Evolutionary conservation across 352 stramenopile species (phyloP).

Genomic region (Globisporangium sylvaticum): DNA sequence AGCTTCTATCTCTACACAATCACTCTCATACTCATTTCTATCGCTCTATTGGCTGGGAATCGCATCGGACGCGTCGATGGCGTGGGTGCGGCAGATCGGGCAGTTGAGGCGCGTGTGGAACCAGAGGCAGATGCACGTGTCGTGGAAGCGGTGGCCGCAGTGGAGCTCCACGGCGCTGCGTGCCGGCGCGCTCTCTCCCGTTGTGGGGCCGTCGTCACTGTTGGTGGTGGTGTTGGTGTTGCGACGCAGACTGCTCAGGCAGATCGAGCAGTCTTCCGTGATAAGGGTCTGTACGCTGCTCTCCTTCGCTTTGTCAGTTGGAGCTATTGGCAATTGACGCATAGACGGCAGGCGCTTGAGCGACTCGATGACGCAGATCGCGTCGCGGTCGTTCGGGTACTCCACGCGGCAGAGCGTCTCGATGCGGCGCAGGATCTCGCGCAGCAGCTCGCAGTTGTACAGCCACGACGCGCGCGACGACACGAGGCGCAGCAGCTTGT

Average conservation of each 20-base stretch:
- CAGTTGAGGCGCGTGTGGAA: conserved; percentile 61
- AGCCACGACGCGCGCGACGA: conserved; percentile 35
- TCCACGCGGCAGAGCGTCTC: conserved; percentile 46
- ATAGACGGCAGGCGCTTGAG: conserved; percentile 29
- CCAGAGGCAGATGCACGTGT: conserved; percentile 71
- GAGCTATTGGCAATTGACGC: background rate
- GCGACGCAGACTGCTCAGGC: conserved; percentile 28
- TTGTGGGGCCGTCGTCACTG: background rate
- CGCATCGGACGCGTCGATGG: background rate
- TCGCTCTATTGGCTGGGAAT: background rate
- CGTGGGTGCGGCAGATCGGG: conserved; percentile 42
- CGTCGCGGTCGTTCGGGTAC: conserved; percentile 43
- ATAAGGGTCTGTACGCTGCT: background rate
- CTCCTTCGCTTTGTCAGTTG: background rate
- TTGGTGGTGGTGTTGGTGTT: conserved; percentile 1
- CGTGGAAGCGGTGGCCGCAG: conserved; percentile 74
- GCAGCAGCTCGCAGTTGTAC: conserved; percentile 41
- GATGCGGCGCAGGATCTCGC: conserved; percentile 42
- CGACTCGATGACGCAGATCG: conserved; percentile 36
- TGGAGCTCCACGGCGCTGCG: conserved; percentile 32
- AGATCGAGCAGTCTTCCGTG: conserved; percentile 50
- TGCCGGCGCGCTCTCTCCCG: conserved; percentile 2
- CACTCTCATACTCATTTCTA: background rate
- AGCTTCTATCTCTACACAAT: too few species aligned
- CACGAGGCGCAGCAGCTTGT: conserved; percentile 41